Conservation (phyloP, 139 green algal species). For the Nannochloris sp. region DNA sequence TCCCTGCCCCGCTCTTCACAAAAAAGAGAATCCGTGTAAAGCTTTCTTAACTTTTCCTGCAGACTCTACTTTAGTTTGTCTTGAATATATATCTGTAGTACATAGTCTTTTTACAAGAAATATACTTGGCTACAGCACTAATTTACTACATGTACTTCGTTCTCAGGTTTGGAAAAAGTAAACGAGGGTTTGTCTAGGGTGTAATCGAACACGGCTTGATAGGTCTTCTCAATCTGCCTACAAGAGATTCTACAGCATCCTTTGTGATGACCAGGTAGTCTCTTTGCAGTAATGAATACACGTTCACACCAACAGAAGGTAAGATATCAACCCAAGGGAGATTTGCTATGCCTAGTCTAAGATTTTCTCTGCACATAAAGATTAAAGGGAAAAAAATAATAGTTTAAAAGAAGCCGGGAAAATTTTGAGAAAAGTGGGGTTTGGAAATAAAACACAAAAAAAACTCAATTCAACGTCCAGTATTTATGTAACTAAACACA, state of each 20-base stretch:
- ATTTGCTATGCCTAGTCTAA: constrained; percentile 46
- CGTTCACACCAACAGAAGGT: constrained; percentile 59
- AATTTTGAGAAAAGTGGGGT: too few species aligned
- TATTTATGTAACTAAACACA: neutral
- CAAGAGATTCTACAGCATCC: constrained; percentile 37
- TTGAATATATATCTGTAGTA: too few species aligned
- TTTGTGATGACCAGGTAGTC: constrained; percentile 71
- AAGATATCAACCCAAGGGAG: constrained; percentile 61
- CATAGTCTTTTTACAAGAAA: too few species aligned
- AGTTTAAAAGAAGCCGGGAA: neutral
- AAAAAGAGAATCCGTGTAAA: too few species aligned
- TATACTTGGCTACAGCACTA: too few species aligned
- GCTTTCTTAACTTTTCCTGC: too few species aligned
- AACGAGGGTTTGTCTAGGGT: too few species aligned
- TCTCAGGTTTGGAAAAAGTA: too few species aligned
- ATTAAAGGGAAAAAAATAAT: neutral
- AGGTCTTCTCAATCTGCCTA: constrained; percentile 34
- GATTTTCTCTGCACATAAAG: constrained; percentile 17
- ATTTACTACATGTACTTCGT: too few species aligned
- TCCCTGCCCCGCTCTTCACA: too few species aligned
- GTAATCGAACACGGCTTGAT: constrained; percentile 20
- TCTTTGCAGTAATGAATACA: constrained; percentile 78
- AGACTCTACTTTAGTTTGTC: too few species aligned
- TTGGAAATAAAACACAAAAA: neutral
- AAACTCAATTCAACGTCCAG: neutral